A percentile compares a stretch with the other conserved stretches of the same genome.
Evolutionary conservation across 345 rosid species (phyloP).

Genomic region (Streptanthus diversifolius): DNA sequence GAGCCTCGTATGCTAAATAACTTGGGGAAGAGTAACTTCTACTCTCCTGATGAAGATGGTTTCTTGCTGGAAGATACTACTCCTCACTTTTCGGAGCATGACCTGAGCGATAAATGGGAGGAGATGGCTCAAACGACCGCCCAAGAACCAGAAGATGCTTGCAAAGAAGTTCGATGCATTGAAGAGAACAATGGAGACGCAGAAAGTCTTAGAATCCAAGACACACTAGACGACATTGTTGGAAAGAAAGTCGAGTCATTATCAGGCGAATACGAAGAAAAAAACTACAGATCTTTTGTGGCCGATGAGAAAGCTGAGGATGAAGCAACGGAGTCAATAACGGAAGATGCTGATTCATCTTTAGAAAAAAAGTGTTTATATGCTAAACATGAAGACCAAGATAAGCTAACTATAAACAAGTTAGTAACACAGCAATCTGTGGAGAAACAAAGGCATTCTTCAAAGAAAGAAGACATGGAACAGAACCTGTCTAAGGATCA

Average conservation of each 20-base stretch:
- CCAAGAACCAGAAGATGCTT: conserved; percentile 40
- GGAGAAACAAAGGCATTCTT: conserved; percentile 11
- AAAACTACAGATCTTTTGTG: not conserved
- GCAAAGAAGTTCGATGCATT: conserved; percentile 54
- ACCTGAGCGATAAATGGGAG: conserved; percentile 47
- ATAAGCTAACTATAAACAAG: not conserved
- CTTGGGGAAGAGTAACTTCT: conserved; percentile 32
- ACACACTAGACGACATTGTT: not conserved
- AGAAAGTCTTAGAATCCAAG: conserved; percentile 20
- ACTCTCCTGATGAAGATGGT: conserved; percentile 45
- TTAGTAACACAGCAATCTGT: not conserved
- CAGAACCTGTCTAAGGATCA: not conserved
- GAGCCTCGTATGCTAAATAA: conserved; percentile 22
- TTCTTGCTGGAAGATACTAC: conserved; percentile 56
- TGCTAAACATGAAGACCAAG: conserved; percentile 6
- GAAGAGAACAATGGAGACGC: conserved; percentile 30
- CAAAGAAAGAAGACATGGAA: not conserved
- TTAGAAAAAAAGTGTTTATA: not conserved
- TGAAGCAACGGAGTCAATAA: not conserved
- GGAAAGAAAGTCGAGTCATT: conserved; percentile 17
- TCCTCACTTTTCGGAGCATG: conserved; percentile 42
- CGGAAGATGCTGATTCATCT: not conserved
- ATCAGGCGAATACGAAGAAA: not conserved
- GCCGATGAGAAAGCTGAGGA: not conserved
- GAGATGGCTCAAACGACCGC: conserved; percentile 28